Base-by-base conservation (phyloP, 2,329 filamentous ascomycete genomes). In the Aspergillus quadricinctus region DNA sequence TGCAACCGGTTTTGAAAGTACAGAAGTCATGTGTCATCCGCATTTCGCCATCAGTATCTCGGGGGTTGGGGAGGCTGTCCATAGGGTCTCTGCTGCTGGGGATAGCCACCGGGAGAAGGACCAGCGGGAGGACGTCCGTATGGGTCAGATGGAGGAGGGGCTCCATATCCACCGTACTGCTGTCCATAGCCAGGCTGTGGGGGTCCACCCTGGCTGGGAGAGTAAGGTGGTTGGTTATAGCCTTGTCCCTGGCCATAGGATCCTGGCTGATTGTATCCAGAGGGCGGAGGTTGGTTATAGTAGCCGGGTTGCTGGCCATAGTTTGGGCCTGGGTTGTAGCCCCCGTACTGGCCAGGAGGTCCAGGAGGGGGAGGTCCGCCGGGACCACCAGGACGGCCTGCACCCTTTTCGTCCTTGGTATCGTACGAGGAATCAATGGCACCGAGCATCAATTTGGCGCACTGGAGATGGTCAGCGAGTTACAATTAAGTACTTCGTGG, bases 341-440 rank as follows among this genome's bases (percentile, higher is more conserved):
- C 72, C 48, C 74, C 72, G 54, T 76, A 75, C 45, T 72, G 71
- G 21, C 74, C 72, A 35, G 70, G 66, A 54, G 72, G 70, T 17
- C 57, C 57, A 43, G 59, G 56, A 41, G 61, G 48, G 29, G 65
- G 68, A 48, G 56, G 31, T 6, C 56, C 58, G 8, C 53, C 27
- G 19, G 64, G 59, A 53, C 64, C 68, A 41, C 59, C 57, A 35
- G 70, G 57, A 25, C 70, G 70, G 25, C 70, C 71, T 59, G 75
- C 75, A 5, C 71, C 69, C 69, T 84, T 83, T 71, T 88, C 85
- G 61, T 88, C 85, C 69, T 87, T 85, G 63, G 78, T 80, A 61
- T 88, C 85, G 62, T 88, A 88, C 21, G 82, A 84, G 25, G 80
- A 77, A 65, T 88, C 86, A 66, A 88, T 86, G 40, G 84, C 81